phyloP scores from a whole-genome alignment of 495 filamentous ascomycete species.

The Penicillium samsonianum region DNA sequence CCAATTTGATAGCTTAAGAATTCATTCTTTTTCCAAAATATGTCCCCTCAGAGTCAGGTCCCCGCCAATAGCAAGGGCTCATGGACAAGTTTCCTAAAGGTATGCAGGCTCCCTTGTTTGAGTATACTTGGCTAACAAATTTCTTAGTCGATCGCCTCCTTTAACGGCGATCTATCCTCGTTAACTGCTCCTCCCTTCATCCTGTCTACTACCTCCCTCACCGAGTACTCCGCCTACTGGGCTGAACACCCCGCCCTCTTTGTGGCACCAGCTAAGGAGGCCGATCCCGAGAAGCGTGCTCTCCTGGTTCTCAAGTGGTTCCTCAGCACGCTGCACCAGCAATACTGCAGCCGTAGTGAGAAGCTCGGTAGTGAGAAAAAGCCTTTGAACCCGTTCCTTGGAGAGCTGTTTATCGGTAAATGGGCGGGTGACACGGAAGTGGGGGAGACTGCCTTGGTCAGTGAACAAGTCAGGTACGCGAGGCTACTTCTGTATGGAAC shows the following conservation, averaged over 20 bases:
- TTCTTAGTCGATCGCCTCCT: conserved; percentile 86
- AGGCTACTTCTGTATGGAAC: conserved; percentile 7
- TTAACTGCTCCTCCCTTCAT: conserved; percentile 96
- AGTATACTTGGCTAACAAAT: conserved; percentile 10
- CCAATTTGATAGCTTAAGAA: neutral
- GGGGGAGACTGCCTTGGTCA: conserved; percentile 70
- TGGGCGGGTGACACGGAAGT: conserved; percentile 73
- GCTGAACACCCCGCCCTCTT: conserved; percentile 88
- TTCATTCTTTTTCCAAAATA: conserved; percentile 18
- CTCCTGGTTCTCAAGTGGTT: conserved; percentile 96
- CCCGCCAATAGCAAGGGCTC: conserved; percentile 50
- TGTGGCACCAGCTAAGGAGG: conserved; percentile 78
- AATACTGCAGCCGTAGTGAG: conserved; percentile 88
- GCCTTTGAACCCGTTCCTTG: conserved; percentile 87
- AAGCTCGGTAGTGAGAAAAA: conserved; percentile 96
- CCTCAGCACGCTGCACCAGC: conserved; percentile 90
- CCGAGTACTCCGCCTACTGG: conserved; percentile 97
- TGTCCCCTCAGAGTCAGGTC: conserved; percentile 38
- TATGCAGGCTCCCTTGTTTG: conserved; percentile 18
- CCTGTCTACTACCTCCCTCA: conserved; percentile 84
- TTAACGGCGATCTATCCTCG: conserved; percentile 92
- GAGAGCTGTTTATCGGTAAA: conserved; percentile 86
- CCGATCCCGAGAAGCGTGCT: conserved; percentile 79
- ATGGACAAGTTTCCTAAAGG: conserved; percentile 58
- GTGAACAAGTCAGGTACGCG: conserved; percentile 76